phyloP scores from a whole-genome alignment of 306 rosid genomes.

The Vigna unguiculata region DNA sequence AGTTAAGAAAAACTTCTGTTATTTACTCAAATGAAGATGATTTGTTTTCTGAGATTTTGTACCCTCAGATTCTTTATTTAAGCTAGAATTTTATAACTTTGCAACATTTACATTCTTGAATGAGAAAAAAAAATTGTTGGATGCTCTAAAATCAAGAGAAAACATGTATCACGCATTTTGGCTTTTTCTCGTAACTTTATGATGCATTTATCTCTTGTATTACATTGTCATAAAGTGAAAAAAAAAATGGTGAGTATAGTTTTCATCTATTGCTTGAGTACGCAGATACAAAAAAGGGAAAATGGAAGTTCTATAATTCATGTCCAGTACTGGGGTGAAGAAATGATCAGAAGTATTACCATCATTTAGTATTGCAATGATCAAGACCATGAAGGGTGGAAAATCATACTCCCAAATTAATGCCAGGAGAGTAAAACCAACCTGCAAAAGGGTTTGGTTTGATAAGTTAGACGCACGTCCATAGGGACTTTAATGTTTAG shows the following conservation, averaged over 20 bases:
- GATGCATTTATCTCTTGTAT: not conserved
- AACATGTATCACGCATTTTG: not conserved
- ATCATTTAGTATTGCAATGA: conserved; percentile 86
- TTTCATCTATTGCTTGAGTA: conserved; percentile 16
- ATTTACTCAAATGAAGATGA: conserved; percentile 5
- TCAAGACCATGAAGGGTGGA: conserved; percentile 95
- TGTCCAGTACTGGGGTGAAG: conserved; percentile 8
- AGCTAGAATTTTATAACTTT: conserved; percentile 11
- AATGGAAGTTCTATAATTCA: conserved; percentile 22
- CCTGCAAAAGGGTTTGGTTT: conserved; percentile 62
- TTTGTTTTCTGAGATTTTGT: not conserved
- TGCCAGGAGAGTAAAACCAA: conserved; percentile 85
- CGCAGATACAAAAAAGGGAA: conserved; percentile 14
- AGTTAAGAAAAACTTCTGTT: not conserved
- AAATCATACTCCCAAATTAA: conserved; percentile 91
- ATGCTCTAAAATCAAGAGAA: conserved; percentile 22
- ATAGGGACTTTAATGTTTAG: conserved; percentile 11
- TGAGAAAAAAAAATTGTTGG: not conserved
- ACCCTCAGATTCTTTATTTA: not conserved
- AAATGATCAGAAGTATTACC: conserved; percentile 55
- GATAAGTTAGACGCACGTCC: conserved; percentile 33
- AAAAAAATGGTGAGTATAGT: conserved; percentile 9
- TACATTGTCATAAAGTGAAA: conserved; percentile 5
- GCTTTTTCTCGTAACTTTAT: not conserved
- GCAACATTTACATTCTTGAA: not conserved